A percentile compares a stretch with the other conserved stretches of the same genome.
Conservation (phyloP, 2,329 filamentous ascomycete species). For the Metarhizium album region DNA sequence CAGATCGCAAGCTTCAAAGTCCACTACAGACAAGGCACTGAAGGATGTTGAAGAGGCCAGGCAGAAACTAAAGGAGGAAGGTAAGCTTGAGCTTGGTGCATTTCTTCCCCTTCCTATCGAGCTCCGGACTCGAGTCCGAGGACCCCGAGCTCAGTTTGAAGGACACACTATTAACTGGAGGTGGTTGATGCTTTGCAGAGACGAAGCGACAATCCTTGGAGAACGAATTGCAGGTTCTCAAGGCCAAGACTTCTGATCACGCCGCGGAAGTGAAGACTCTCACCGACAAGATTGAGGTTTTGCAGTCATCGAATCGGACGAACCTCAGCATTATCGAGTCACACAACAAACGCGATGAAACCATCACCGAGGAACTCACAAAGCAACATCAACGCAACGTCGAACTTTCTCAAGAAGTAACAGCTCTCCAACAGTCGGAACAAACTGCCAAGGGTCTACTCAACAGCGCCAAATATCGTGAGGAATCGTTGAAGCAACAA, state of each 20-base stretch:
- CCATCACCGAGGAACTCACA: conserved; percentile 74
- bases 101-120: conserved; percentile 9
- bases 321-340: conserved; percentile 81
- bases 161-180: neutral
- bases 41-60: conserved; percentile 75
- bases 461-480: conserved; percentile 76
- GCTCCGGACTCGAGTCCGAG: neutral
- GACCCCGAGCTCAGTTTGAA: neutral
- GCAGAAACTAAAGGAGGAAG: conserved; percentile 71
- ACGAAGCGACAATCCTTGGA: conserved; percentile 64
- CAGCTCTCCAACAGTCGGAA: conserved; percentile 68
- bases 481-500: conserved; percentile 84
- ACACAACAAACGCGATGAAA: conserved; percentile 78
- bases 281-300: conserved; percentile 69
- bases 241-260: conserved; percentile 63
- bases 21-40: conserved; percentile 69
- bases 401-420: conserved; percentile 72
- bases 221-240: conserved; percentile 69
- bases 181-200: conserved; percentile 40
- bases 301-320: conserved; percentile 88
- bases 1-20: conserved; percentile 71
- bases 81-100: conserved; percentile 35
- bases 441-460: conserved; percentile 73
- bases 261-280: conserved; percentile 66
- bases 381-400: conserved; percentile 82